Base-by-base conservation (phyloP, 352 stramenopile genomes). In the Blastocystis sp. region DNA sequence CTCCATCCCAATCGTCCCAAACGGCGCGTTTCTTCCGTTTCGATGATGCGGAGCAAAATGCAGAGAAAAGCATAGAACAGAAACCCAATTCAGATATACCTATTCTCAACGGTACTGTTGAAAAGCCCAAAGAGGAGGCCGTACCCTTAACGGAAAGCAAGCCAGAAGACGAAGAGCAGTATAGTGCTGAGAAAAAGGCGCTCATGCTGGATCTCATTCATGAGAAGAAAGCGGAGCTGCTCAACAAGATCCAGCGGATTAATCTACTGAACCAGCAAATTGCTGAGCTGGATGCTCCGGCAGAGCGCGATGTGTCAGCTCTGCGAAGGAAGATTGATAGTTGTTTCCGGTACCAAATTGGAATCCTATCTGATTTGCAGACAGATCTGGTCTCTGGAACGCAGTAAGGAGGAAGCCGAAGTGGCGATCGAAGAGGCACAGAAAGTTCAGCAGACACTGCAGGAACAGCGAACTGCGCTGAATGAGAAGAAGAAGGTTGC, bases 241-340 rank as follows among this genome's bases (percentile, higher is more conserved):
- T 81, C 18, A 42, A 46, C n/a, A 81, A 81, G 48, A 59, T 44
- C 16, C 16, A 42, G 18, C 48, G 46, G 0, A 81, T 81, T 7
- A 81, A 81, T 38, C 34, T 51, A 24, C 46, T 81, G 16, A 16
- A 81, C 14, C n/a, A 18, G 6, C 46, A 81, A 46, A 81, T 81
- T 51, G 69, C 69, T 29, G 38, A 81, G 1, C 18, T 81, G 24
- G 48, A 64, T 46, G 21, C 18, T 14, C 69, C 69, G 1, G 69
- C 48, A 27, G 69, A 40, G 21, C 29, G 63, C 1, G 69, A 81
- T 61, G 69, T 81, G 1, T 63, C 69, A 8, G 42, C 27, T 42
- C 40, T 81, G 36, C 42, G 69, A n/a, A 36, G 63, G 16, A 29
- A 61, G 38, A 64, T 81, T 21, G 69, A 81, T 21, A 63, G n/a